Percentiles rank a stretch among this genome's conserved stretches.
These are phyloP conservation scores for Prunus yedoensis DNA, from an alignment of 331 rosid species.

Conservation along the genomic window DNA sequence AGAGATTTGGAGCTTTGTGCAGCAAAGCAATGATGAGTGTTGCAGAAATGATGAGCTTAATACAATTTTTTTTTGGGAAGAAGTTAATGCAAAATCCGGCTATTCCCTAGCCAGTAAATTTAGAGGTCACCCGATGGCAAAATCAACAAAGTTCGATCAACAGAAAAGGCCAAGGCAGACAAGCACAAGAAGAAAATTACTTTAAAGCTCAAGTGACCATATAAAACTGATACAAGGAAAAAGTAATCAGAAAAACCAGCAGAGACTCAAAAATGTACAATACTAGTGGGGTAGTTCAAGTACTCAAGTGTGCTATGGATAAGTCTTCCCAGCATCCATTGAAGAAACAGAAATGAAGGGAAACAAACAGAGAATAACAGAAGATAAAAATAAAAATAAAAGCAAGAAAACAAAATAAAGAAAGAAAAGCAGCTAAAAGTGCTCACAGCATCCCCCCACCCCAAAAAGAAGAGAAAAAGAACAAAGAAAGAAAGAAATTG, in stretches of 20 bases:
- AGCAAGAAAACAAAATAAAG: background rate
- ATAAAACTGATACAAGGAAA: background rate
- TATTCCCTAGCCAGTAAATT: constrained; percentile 33
- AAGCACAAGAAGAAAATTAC: constrained; percentile 28
- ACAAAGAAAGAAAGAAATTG: constrained; percentile 24
- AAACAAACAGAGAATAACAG: constrained; percentile 23
- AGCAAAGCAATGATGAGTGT: constrained; percentile 52
- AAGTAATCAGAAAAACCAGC: constrained; percentile 8
- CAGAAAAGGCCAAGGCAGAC: constrained; percentile 37
- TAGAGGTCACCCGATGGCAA: constrained; percentile 16
- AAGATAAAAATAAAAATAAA: background rate
- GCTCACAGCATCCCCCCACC: constrained; percentile 5
- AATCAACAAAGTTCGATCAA: constrained; percentile 20
- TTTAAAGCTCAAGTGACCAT: constrained; percentile 21
- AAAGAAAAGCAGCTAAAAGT: constrained; percentile 12
- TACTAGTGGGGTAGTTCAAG: constrained; percentile 17
- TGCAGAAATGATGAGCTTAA: constrained; percentile 39
- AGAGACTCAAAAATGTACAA: constrained; percentile 12
- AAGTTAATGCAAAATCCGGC: constrained; percentile 14
- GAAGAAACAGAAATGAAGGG: constrained; percentile 14
- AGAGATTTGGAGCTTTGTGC: constrained; percentile 41
- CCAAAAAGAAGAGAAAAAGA: constrained; percentile 4
- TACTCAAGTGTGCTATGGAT: constrained; percentile 27
- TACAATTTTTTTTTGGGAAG: background rate
- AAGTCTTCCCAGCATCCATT: constrained; percentile 25